Evolutionary conservation across 2,329 filamentous ascomycete genomes (phyloP).

Genomic region (Plectosphaerella cucumerina): DNA sequence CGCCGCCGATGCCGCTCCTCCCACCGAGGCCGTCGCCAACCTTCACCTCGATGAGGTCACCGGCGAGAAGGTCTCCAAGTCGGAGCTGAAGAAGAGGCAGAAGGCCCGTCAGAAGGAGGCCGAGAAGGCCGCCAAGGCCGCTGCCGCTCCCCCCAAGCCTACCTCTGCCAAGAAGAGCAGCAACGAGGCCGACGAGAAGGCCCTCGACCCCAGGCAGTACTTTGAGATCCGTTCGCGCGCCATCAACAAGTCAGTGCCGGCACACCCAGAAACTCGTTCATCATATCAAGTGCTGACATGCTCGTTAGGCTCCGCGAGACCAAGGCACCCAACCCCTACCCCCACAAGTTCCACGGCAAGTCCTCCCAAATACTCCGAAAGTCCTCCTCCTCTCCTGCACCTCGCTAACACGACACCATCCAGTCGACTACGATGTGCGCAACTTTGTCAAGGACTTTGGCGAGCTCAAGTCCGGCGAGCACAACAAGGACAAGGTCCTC

Average conservation of each 20-base stretch:
- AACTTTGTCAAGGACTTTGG: slow-evolving; percentile 77
- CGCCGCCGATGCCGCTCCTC: slow-evolving; percentile 28
- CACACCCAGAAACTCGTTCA: not conserved
- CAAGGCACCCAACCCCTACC: slow-evolving; percentile 79
- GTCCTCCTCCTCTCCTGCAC: not conserved
- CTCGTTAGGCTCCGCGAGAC: slow-evolving; percentile 54
- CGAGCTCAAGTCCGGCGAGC: slow-evolving; percentile 83
- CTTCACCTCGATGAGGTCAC: slow-evolving; percentile 89
- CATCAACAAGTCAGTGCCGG: slow-evolving; percentile 56
- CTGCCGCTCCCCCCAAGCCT: slow-evolving; percentile 56
- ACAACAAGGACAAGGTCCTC: slow-evolving; percentile 69
- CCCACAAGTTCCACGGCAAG: slow-evolving; percentile 59
- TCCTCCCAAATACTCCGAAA: too few relatives aligned
- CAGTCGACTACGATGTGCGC: slow-evolving; percentile 77
- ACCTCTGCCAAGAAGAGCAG: slow-evolving; percentile 65
- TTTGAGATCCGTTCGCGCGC: slow-evolving; percentile 90
- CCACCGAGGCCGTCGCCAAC: slow-evolving; percentile 58
- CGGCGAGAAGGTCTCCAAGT: slow-evolving; percentile 81
- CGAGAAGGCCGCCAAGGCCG: slow-evolving; percentile 84
- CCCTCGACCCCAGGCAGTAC: slow-evolving; percentile 64
- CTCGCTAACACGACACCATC: slow-evolving; percentile 45
- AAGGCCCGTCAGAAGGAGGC: slow-evolving; percentile 86
- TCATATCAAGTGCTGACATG: slow-evolving; percentile 56
- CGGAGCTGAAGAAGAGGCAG: slow-evolving; percentile 89
- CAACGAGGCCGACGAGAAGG: slow-evolving; percentile 59